Evolutionary conservation across 805 yeast genomes (phyloP), one percentile per base, ranked within the genome.

Genomic region (Saccharomycopsis sp.): DNA sequence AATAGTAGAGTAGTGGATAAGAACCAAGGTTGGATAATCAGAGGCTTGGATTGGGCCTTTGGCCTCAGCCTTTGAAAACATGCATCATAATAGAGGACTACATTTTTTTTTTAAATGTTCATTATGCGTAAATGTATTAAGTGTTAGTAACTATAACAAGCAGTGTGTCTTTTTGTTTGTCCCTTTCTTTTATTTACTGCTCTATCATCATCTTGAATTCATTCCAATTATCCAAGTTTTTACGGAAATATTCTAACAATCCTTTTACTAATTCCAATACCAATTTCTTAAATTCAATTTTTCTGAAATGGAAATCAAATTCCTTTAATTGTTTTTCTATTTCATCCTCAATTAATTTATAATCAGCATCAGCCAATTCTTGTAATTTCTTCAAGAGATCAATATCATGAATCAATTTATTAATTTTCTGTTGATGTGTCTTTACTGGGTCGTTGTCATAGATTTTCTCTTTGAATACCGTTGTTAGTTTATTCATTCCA

Each of bases 381-480:
- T 44, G 29, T 40, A 50, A 32, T 31, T 50, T 33, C 22, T 41
- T 45, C 21, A 47, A 37, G 17, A 39, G 45, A 11, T 44, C 40
- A 20, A 50, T 39, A 3, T 50, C 53, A 23, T 44, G 40, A 3
- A 38, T 42, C 7, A 50, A 29, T 38, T 47, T 50, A 20, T 41
- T 41, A 22, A 50, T 42, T 24, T 48, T 47, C 7, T 50, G 47
- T 7, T 32, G 22, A 22, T 50, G 48, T 3, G 53, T 50, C 31
- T 47, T 50, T 17, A 47, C 41, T n/a, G 53, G 53, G 41, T 50
- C 50, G 22, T 40, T 41, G 36, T 50, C 53, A 32, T 50, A 50
- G 5, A 50, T 37, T 16, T 48, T 42, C 28, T 50, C 53, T 34
- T 44, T 50, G 40, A 50, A 50, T 2, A 44, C 53, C 14, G 43